Evolutionary conservation across 1,284 basidiomycete genomes (phyloP).

Genomic region (Erythrobasidium hasegawianum): DNA sequence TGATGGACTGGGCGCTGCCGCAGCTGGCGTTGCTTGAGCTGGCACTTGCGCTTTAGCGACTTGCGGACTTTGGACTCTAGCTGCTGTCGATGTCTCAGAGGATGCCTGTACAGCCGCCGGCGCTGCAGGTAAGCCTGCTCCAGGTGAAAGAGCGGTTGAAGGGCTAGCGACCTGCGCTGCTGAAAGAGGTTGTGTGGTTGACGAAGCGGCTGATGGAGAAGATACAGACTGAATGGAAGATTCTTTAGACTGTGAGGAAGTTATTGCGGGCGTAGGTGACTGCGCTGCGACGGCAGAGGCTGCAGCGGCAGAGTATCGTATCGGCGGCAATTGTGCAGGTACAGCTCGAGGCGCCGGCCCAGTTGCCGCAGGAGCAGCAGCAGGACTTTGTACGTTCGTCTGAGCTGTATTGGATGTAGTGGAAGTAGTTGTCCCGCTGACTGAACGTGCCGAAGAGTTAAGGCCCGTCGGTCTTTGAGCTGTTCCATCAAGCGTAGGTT

Average conservation of each 20-base stretch:
- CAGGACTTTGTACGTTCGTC: neutral
- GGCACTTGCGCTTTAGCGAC: slow-evolving; percentile 1
- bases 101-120: too few relatives aligned
- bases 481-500: slow-evolving; percentile 44
- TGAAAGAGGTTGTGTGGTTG: slow-evolving; percentile 14
- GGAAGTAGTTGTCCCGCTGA: slow-evolving; percentile 13
- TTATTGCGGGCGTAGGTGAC: neutral
- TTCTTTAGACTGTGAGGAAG: slow-evolving; percentile 34
- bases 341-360: slow-evolving; percentile 39
- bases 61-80: neutral
- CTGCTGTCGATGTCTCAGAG: too few relatives aligned
- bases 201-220: slow-evolving; percentile 1
- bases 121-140: too few relatives aligned
- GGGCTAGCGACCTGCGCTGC: slow-evolving; percentile 4
- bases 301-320: slow-evolving; percentile 85
- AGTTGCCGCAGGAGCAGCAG: slow-evolving; percentile 5
- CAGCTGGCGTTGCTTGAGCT: neutral
- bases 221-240: slow-evolving; percentile 34
- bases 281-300: slow-evolving; percentile 65
- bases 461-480: slow-evolving; percentile 55
- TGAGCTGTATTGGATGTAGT: slow-evolving; percentile 4
- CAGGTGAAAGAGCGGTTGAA: neutral
- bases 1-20: slow-evolving; percentile 32
- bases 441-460: slow-evolving; percentile 12
- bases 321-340: slow-evolving; percentile 58